These are phyloP conservation scores for Thalia dealbata DNA, from an alignment of 176 grass and related monocot genomes.

Conservation along the genomic window DNA sequence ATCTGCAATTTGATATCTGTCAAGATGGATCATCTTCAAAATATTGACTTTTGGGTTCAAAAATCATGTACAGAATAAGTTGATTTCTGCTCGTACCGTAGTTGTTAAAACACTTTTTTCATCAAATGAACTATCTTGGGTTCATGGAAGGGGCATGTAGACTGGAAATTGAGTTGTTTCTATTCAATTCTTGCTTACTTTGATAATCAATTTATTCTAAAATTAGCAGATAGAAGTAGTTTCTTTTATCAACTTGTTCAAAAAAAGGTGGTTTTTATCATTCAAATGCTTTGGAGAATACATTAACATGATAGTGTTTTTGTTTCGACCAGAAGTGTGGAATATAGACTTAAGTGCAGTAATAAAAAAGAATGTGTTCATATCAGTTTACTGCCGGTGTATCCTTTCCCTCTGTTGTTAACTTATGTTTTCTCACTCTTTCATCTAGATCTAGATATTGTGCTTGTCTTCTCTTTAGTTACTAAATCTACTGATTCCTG, in stretches of 20 bases:
- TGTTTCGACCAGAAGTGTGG: no score
- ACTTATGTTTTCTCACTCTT: neutral
- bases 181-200: neutral
- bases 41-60: no score
- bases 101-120: neutral
- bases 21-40: no score
- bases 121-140: neutral
- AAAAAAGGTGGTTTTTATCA: neutral
- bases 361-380: neutral
- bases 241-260: no score
- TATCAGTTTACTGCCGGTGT: neutral
- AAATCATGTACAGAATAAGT: no score
- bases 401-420: neutral
- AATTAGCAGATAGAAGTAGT: neutral
- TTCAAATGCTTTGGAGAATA: neutral
- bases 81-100: neutral
- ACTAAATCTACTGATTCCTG: neutral
- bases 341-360: neutral
- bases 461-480: neutral
- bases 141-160: neutral
- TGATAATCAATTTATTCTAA: neutral
- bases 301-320: no score
- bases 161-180: neutral
- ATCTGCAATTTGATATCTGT: no score
- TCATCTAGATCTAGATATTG: neutral